Evolutionary conservation across 2,329 filamentous ascomycete species (phyloP).

Genomic region (Scytalidium lignicola): DNA sequence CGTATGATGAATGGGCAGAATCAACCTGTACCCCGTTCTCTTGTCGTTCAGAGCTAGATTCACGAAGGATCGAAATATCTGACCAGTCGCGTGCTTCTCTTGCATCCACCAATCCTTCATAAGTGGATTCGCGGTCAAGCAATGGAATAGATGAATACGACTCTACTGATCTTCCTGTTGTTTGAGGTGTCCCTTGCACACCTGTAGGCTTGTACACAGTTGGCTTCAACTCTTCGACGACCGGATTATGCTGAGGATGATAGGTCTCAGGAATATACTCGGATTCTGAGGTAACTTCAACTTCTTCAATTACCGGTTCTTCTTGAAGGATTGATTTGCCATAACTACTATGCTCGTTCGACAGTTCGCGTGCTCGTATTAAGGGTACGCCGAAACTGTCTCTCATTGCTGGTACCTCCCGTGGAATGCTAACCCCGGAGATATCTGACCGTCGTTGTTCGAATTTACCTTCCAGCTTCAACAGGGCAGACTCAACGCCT

Average conservation of each 20-base stretch:
- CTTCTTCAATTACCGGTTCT: not conserved
- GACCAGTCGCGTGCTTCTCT: slow-evolving; percentile 44
- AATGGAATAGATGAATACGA: slow-evolving; percentile 76
- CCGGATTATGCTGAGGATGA: slow-evolving; percentile 11
- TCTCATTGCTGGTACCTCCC: slow-evolving; percentile 6
- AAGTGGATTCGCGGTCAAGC: slow-evolving; percentile 50
- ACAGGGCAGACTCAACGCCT: slow-evolving; percentile 84
- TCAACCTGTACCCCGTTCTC: slow-evolving; percentile 18
- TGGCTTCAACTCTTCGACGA: slow-evolving; percentile 20
- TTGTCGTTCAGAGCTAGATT: slow-evolving; percentile 35
- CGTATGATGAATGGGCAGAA: slow-evolving; percentile 42
- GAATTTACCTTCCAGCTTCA: slow-evolving; percentile 88
- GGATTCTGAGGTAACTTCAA: not conserved
- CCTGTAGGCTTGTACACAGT: slow-evolving; percentile 23
- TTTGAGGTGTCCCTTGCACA: slow-evolving; percentile 6
- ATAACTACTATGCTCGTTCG: slow-evolving; percentile 1
- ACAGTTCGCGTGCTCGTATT: slow-evolving; percentile 11
- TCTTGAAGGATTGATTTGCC: slow-evolving; percentile 3
- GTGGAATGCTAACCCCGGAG: slow-evolving; percentile 11
- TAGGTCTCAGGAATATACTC: slow-evolving; percentile 10
- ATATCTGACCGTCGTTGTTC: slow-evolving; percentile 42
- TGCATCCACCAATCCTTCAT: slow-evolving; percentile 46
- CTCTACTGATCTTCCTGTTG: slow-evolving; percentile 58
- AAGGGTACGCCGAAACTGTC: slow-evolving; percentile 21
- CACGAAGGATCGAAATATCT: slow-evolving; percentile 48